Percentiles rank a stretch among this genome's conserved stretches.
Evolutionary conservation across 768 basidiomycete species (phyloP).

Genomic region (Boletus coccyginus): DNA sequence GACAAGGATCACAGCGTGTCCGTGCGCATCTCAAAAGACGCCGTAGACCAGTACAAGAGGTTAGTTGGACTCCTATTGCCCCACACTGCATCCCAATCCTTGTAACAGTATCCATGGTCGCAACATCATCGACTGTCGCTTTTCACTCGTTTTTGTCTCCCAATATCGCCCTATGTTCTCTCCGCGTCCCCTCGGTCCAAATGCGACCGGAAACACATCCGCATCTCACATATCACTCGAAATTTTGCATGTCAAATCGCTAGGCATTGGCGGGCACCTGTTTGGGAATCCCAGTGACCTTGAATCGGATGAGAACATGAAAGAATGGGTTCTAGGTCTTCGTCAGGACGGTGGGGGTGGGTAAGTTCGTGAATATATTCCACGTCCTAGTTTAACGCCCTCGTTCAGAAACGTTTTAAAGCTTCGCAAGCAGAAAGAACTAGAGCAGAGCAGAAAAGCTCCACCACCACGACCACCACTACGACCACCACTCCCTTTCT

Average conservation of each 20-base stretch:
- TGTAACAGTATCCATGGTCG: constrained; percentile 23
- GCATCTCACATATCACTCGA: constrained; percentile 50
- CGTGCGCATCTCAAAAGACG: constrained; percentile 53
- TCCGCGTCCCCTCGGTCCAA: constrained; percentile 46
- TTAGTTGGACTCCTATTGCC: constrained; percentile 22
- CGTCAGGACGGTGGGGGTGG: constrained; percentile 56
- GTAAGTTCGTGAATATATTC: constrained; percentile 38
- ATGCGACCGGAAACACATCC: constrained; percentile 38
- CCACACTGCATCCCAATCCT: constrained; percentile 3
- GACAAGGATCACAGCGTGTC: constrained; percentile 53
- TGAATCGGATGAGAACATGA: constrained; percentile 39
- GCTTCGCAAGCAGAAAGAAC: constrained; percentile 38
- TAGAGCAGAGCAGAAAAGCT: constrained; percentile 5
- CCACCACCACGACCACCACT: constrained; percentile 1
- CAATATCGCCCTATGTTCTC: constrained; percentile 50
- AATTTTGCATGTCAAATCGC: constrained; percentile 39
- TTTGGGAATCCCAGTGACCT: constrained; percentile 54
- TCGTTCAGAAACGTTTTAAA: constrained; percentile 43
- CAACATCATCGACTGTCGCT: constrained; percentile 44
- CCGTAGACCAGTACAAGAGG: constrained; percentile 43
- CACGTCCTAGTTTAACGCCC: neutral
- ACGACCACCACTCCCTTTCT: constrained; percentile 6
- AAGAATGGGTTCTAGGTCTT: constrained; percentile 56
- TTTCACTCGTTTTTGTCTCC: constrained; percentile 47
- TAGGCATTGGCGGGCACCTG: constrained; percentile 41